Conservation (phyloP, 805 yeast genomes). For the Nakazawaea sp. region DNA sequence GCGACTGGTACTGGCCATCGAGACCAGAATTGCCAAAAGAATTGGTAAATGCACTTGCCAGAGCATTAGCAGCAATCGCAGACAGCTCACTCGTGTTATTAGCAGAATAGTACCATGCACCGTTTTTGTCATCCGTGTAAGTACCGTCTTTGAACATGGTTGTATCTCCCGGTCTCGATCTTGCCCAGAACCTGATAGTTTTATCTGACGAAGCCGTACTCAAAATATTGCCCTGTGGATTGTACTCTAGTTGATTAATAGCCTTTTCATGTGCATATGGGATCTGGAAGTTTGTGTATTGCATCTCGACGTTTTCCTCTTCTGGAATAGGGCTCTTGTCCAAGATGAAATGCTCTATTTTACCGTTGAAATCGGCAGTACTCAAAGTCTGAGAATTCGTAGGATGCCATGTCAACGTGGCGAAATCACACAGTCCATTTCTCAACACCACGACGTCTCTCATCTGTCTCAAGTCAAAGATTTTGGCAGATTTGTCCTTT, state of each 20-base stretch:
- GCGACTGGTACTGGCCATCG: background rate
- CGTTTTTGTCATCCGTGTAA: slow-evolving; percentile 58
- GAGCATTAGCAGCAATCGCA: background rate
- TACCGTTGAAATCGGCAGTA: slow-evolving; percentile 87
- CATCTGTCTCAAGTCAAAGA: slow-evolving; percentile 86
- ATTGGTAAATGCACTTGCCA: slow-evolving; percentile 2
- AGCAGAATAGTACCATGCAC: slow-evolving; percentile 41
- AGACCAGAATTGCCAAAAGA: background rate
- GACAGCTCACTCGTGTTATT: slow-evolving; percentile 17
- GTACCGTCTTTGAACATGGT: slow-evolving; percentile 75
- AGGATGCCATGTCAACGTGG: slow-evolving; percentile 91
- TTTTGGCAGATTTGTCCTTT: slow-evolving; percentile 80
- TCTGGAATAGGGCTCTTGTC: slow-evolving; percentile 41
- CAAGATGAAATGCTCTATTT: slow-evolving; percentile 70
- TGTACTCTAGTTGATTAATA: slow-evolving; percentile 83
- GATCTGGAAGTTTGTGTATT: slow-evolving; percentile 28
- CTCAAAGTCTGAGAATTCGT: slow-evolving; percentile 71
- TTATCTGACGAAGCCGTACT: slow-evolving; percentile 93
- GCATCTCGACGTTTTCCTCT: slow-evolving; percentile 12
- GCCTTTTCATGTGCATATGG: slow-evolving; percentile 96
- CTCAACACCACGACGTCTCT: slow-evolving; percentile 65
- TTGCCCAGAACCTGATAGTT: slow-evolving; percentile 88
- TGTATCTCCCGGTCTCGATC: slow-evolving; percentile 88
- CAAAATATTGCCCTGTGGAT: slow-evolving; percentile 87
- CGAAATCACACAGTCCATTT: slow-evolving; percentile 78